Conservation (phyloP, 192 early-diverging fungal genomes). For the Borealophlyctis nickersoniae region DNA sequence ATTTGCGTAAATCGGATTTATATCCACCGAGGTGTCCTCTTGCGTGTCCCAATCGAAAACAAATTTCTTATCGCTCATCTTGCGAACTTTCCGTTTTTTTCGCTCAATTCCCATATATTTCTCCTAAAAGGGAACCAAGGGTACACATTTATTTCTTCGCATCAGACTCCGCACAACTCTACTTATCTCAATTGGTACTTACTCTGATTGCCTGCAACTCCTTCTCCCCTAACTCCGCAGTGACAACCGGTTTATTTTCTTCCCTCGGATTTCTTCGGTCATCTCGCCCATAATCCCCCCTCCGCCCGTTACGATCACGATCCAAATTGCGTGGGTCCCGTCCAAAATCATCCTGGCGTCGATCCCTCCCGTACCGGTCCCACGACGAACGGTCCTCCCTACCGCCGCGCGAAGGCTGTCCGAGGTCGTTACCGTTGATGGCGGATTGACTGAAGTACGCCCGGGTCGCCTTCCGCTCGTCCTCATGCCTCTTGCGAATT, state of each 20-base stretch:
- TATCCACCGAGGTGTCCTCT: constrained; percentile 93
- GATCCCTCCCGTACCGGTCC: constrained; percentile 6
- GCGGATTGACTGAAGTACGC: constrained; percentile 48
- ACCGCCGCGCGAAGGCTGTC: not conserved
- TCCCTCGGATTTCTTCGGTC: constrained; percentile 20
- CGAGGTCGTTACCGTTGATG: not conserved
- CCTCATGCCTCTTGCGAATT: constrained; percentile 56
- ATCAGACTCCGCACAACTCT: not conserved
- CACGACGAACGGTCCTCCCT: not conserved
- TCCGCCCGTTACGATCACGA: constrained; percentile 4
- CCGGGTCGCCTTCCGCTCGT: constrained; percentile 55
- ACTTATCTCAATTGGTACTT: not conserved
- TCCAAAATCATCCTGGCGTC: not conserved
- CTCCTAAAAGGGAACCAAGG: too few species aligned
- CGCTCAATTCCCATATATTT: constrained; percentile 82
- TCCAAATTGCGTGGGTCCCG: constrained; percentile 1
- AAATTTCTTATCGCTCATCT: constrained; percentile 91
- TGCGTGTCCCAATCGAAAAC: constrained; percentile 96
- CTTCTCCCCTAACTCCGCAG: constrained; percentile 34
- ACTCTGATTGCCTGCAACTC: constrained; percentile 60
- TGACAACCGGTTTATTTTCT: constrained; percentile 25
- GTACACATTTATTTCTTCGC: too few species aligned
- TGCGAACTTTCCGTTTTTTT: constrained; percentile 70
- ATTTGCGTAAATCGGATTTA: constrained; percentile 85
- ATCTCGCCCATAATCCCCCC: constrained; percentile 5